Evolutionary conservation across 192 early-diverging fungal genomes (phyloP).

Genomic region (Umbelopsis isabellina): DNA sequence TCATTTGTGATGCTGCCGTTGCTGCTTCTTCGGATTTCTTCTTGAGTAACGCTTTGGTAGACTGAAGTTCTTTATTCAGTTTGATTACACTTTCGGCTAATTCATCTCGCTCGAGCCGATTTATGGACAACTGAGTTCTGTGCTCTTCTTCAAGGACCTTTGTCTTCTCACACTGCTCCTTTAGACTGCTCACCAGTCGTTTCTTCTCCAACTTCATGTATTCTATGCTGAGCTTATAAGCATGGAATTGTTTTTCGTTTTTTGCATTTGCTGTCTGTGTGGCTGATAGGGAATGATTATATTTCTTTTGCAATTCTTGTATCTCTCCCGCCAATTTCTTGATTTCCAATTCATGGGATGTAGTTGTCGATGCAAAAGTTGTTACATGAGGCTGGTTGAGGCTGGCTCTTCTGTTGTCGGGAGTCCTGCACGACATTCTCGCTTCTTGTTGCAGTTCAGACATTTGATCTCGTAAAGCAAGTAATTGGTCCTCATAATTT

Average conservation of each 20-base stretch:
- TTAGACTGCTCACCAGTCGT: slow-evolving; percentile 55
- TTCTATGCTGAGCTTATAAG: slow-evolving; percentile 63
- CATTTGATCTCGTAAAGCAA: slow-evolving; percentile 58
- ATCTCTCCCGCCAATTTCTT: slow-evolving; percentile 58
- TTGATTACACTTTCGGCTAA: neutral
- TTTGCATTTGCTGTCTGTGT: slow-evolving; percentile 43
- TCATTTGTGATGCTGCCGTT: neutral
- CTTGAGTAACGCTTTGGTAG: neutral
- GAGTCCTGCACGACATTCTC: neutral
- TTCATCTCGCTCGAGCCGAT: neutral
- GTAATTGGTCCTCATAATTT: slow-evolving; percentile 73
- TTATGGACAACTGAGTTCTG: neutral
- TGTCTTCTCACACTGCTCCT: slow-evolving; percentile 1
- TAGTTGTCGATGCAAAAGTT: neutral
- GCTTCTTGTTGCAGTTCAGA: slow-evolving; percentile 40
- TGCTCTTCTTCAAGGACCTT: neutral
- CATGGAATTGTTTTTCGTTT: slow-evolving; percentile 60
- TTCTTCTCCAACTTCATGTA: slow-evolving; percentile 71
- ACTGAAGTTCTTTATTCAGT: neutral
- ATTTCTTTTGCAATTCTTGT: slow-evolving; percentile 52
- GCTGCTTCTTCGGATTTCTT: slow-evolving; percentile 3
- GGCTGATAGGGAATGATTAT: slow-evolving; percentile 46
- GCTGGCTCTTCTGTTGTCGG: neutral
- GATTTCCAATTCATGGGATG: slow-evolving; percentile 50
- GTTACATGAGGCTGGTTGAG: neutral